Evolutionary conservation across 176 grass and related monocot species (phyloP).

Genomic region (Hordeum marinum): DNA sequence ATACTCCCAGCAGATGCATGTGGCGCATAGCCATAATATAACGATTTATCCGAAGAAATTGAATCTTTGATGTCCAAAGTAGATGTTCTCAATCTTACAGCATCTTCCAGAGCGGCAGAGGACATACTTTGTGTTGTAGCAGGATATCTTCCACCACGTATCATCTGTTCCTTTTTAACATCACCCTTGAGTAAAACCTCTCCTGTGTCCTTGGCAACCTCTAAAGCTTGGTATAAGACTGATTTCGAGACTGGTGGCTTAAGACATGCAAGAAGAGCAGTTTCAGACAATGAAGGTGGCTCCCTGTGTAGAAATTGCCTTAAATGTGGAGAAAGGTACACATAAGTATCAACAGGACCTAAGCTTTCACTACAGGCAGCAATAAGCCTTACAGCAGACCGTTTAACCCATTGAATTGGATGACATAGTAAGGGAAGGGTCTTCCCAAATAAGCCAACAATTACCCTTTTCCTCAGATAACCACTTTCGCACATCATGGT

Average conservation of each 20-base stretch:
- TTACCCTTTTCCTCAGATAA: constrained; percentile 80
- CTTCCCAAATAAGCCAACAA: constrained; percentile 80
- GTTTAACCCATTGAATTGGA: constrained; percentile 93
- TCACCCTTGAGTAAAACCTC: constrained; percentile 50
- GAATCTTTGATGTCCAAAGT: constrained; percentile 53
- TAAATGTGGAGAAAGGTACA: constrained; percentile 80
- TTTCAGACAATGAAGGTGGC: constrained; percentile 67
- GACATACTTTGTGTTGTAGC: constrained; percentile 20
- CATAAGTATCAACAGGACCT: constrained; percentile 83
- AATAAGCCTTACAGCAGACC: constrained; percentile 71
- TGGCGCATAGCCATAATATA: constrained; percentile 55
- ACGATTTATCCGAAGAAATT: constrained; percentile 57
- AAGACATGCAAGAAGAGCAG: constrained; percentile 66
- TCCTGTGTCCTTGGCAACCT: constrained; percentile 64
- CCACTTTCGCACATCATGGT: constrained; percentile 78
- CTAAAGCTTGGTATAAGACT: constrained; percentile 80
- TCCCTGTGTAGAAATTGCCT: constrained; percentile 74
- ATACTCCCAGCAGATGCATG: constrained; percentile 61
- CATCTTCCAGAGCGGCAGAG: constrained; percentile 33
- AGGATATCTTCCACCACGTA: constrained; percentile 43
- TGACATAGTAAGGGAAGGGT: constrained; percentile 69
- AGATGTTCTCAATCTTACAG: constrained; percentile 33
- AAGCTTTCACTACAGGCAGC: constrained; percentile 77
- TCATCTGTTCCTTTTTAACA: constrained; percentile 46
- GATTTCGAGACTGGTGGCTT: constrained; percentile 83